Conservation (phyloP, 352 stramenopile species). For the Phytopythium chamaehyphon region DNA sequence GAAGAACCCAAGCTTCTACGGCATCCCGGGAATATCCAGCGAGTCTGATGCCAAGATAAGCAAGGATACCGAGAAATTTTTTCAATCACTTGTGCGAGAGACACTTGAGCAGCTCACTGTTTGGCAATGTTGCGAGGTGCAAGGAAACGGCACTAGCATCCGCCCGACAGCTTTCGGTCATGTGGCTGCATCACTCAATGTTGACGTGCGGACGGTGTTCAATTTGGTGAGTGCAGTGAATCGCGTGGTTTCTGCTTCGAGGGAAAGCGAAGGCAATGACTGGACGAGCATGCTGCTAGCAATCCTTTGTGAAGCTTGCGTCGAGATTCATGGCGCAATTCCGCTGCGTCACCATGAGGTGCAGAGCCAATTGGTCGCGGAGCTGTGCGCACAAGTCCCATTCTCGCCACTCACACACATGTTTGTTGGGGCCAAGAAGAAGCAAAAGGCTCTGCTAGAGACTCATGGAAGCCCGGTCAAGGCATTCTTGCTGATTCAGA, state of each 20-base stretch:
- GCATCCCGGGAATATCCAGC: constrained; percentile 32
- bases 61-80: constrained; percentile 53
- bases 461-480: constrained; percentile 83
- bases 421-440: constrained; percentile 39
- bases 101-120: constrained; percentile 82
- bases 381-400: constrained; percentile 52
- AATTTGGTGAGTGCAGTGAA: constrained; percentile 57
- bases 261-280: constrained; percentile 8
- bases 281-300: constrained; percentile 34
- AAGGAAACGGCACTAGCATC: constrained; percentile 19
- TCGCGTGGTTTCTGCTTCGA: neutral
- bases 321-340: constrained; percentile 93
- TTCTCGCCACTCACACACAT: constrained; percentile 59
- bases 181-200: constrained; percentile 95
- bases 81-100: constrained; percentile 76
- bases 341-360: constrained; percentile 99
- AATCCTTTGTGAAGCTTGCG: constrained; percentile 58
- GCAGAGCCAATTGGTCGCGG: constrained; percentile 53
- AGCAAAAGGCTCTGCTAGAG: constrained; percentile 55
- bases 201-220: constrained; percentile 89
- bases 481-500: constrained; percentile 91
- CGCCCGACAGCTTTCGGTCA: constrained; percentile 86
- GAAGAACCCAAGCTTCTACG: constrained; percentile 97
- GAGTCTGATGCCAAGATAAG: constrained; percentile 16
- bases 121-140: constrained; percentile 73